Evolutionary conservation across 2,329 filamentous ascomycete genomes (phyloP), one percentile per base, ranked within the genome.

Genomic region (Tolypocladium cylindrosporum): DNA sequence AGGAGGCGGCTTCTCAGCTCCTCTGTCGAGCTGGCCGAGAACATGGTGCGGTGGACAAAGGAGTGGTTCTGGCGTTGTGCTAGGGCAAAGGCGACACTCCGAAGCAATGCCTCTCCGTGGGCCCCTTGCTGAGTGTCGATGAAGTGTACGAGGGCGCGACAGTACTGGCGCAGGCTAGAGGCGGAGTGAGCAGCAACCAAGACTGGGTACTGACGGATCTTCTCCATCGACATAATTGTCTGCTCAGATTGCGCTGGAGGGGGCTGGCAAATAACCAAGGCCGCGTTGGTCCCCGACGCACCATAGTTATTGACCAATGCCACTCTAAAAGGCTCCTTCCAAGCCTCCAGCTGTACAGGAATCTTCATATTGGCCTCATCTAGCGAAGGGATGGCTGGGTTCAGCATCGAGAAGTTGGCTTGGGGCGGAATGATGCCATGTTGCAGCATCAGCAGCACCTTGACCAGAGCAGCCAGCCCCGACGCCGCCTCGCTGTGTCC

Each of bases 231-330:
- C 3, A 34, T 36, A n/a, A 19, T 21, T 57, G 42, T 24, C 13
- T 2, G 36, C 10, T 39, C 34, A 1, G 6, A 14, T 27, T 7
- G n/a, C 40, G 36, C 19, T 39, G 51, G 13, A 6, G 51, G 51
- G 3, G 51, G 4, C 21, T 54, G 51, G n/a, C 51, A 54, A 34
- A 55, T 27, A 31, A 19, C 27, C 27, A 61, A 41, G 21, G 69
- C 64, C 3, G 68, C 64, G 51, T 74, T 74, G 45, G 64, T 68
- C 1, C 72, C 72, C 7, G 70, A 63, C 2, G 72, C 72, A 8
- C 72, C 72, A 39, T 72, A 74, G 48, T 66, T 74, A 58, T 72
- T 75, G 34, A 75, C 60, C 4, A 65, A 61, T 2, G 71, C 69
- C 7, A 64, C 56, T 1, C 63, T 65, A 0, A 54, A 45, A 13